These are phyloP conservation scores for Juglanconis juglandina DNA, from an alignment of 2,329 filamentous ascomycete species.

Conservation along the genomic window DNA sequence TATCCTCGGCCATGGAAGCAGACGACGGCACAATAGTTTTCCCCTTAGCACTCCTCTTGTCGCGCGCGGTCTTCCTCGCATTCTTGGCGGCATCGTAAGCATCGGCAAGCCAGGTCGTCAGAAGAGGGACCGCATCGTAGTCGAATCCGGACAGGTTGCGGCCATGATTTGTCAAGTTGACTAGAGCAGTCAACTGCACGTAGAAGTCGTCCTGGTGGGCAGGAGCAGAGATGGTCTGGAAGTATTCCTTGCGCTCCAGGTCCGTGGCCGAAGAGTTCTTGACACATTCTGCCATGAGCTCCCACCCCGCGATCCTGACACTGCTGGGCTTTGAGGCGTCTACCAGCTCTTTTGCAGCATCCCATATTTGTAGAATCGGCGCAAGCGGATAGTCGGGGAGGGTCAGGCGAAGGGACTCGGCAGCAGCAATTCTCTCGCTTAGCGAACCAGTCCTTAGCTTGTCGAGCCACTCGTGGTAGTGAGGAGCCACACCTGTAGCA, in stretches of 20 bases:
- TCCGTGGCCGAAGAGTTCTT: slow-evolving; percentile 61
- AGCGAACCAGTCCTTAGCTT: slow-evolving; percentile 51
- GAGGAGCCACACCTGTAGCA: slow-evolving; percentile 43
- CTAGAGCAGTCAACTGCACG: slow-evolving; percentile 60
- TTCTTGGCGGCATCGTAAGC: slow-evolving; percentile 51
- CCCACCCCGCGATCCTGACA: slow-evolving; percentile 60
- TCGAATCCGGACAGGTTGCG: slow-evolving; percentile 64
- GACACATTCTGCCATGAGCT: slow-evolving; percentile 62
- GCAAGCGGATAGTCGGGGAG: slow-evolving; percentile 58
- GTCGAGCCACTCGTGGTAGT: slow-evolving; percentile 53
- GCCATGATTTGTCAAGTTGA: slow-evolving; percentile 59
- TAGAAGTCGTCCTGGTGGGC: slow-evolving; percentile 62
- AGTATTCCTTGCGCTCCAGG: slow-evolving; percentile 64
- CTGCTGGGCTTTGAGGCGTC: slow-evolving; percentile 50
- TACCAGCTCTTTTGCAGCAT: slow-evolving; percentile 63
- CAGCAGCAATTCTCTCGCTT: slow-evolving; percentile 54
- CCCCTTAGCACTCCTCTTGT: slow-evolving; percentile 36
- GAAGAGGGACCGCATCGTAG: slow-evolving; percentile 61
- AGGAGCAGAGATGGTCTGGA: slow-evolving; percentile 56
- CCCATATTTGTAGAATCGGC: slow-evolving; percentile 61
- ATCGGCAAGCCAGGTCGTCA: slow-evolving; percentile 58
- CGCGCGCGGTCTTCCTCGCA: slow-evolving; percentile 46
- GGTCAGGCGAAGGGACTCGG: slow-evolving; percentile 52
- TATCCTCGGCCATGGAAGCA: slow-evolving; percentile 50
- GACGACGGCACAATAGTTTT: slow-evolving; percentile 25